A percentile compares a stretch with the other conserved stretches of the same genome.
Evolutionary conservation across 2,329 filamentous ascomycete genomes (phyloP).

Genomic region (Pseudocercospora macadamiae): DNA sequence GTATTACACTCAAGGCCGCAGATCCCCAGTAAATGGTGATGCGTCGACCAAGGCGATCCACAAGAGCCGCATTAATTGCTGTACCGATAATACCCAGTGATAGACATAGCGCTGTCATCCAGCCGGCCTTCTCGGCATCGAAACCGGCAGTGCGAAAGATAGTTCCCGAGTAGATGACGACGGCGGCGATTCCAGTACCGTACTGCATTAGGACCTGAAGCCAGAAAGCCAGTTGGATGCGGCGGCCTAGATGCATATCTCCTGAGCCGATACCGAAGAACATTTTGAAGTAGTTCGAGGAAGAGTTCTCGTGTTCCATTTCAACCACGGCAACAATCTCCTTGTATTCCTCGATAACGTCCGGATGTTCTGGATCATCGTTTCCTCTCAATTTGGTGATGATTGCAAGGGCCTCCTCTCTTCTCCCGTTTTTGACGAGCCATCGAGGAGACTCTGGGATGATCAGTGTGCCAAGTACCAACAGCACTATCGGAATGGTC

Average conservation of each 20-base stretch:
- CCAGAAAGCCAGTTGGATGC: conserved; percentile 6
- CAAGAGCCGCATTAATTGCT: conserved; percentile 36
- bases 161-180: conserved; percentile 22
- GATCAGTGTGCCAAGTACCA: conserved; percentile 23
- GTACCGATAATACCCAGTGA: conserved; percentile 30
- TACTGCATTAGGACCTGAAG: conserved; percentile 37
- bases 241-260: conserved; percentile 24
- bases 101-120: conserved; percentile 35
- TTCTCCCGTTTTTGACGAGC: conserved; percentile 43
- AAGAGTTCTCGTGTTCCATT: conserved; percentile 37
- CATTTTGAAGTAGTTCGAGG: conserved; percentile 32
- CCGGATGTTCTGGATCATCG: conserved; percentile 39
- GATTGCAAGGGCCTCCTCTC: conserved; percentile 41
- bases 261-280: conserved; percentile 18
- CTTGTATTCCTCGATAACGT: conserved; percentile 41
- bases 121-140: conserved; percentile 29
- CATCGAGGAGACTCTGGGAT: conserved; percentile 32
- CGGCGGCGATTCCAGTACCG: conserved; percentile 36
- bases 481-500: conserved; percentile 32
- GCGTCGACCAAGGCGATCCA: conserved; percentile 44
- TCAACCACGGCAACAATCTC: conserved; percentile 49
- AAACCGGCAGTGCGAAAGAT: conserved; percentile 35
- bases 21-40: conserved; percentile 42
- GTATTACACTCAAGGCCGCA: conserved; percentile 24
- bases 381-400: conserved; percentile 40